phyloP scores from a whole-genome alignment of 78 protist species.

The Diacronema lutheri region DNA sequence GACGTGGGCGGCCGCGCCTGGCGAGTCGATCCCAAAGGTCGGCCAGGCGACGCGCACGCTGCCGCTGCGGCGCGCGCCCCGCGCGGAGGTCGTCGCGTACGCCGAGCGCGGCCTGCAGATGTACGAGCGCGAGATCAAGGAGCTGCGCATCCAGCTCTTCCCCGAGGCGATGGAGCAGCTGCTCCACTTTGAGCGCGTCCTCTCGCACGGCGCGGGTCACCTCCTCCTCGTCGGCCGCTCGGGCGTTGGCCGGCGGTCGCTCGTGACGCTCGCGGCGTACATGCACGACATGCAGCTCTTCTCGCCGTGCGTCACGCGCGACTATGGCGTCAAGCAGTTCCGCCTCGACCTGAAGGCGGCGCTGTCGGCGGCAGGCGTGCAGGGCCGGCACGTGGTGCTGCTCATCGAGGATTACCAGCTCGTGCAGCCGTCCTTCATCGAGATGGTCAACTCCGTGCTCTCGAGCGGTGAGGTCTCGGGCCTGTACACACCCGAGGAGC shows the following conservation, averaged over 20 bases:
- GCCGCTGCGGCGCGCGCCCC: neutral
- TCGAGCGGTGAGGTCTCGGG: constrained; percentile 85
- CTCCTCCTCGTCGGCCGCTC: constrained; percentile 63
- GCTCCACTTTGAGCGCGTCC: constrained; percentile 71
- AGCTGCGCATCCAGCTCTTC: constrained; percentile 62
- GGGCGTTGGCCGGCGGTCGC: constrained; percentile 72
- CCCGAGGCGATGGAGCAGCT: constrained; percentile 57
- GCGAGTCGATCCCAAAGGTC: neutral
- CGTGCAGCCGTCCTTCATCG: constrained; percentile 45
- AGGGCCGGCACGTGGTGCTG: constrained; percentile 43
- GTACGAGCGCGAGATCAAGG: constrained; percentile 65
- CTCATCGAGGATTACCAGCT: constrained; percentile 77
- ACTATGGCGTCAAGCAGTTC: constrained; percentile 51
- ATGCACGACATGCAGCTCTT: constrained; percentile 35
- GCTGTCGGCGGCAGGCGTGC: constrained; percentile 58
- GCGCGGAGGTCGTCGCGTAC: neutral
- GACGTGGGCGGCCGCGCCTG: neutral
- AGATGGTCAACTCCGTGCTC: constrained; percentile 70
- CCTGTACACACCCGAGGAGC: constrained; percentile 74
- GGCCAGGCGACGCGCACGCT: neutral
- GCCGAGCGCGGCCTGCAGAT: constrained; percentile 4
- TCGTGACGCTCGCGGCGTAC: constrained; percentile 44
- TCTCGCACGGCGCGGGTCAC: constrained; percentile 72
- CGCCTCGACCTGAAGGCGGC: constrained; percentile 50
- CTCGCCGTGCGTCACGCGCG: constrained; percentile 45